Evolutionary conservation across 495 filamentous ascomycete species (phyloP).

Genomic region (Hyaloscypha bicolor): DNA sequence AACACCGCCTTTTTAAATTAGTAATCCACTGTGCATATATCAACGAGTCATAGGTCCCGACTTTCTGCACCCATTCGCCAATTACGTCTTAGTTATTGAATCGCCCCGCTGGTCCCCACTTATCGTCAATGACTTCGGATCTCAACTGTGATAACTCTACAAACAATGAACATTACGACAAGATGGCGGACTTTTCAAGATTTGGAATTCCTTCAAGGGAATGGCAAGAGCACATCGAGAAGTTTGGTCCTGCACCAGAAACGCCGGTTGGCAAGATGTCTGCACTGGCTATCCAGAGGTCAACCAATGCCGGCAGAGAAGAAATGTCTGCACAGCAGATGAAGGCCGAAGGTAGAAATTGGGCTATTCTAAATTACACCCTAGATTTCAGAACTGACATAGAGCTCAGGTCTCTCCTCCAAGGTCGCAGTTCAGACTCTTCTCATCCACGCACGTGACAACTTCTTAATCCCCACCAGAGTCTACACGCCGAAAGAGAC

Average conservation of each 20-base stretch:
- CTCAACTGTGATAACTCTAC: neutral
- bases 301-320: neutral
- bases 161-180: neutral
- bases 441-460: neutral
- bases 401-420: neutral
- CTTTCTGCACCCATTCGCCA: neutral
- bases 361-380: neutral
- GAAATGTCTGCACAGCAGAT: neutral
- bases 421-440: neutral
- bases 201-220: neutral
- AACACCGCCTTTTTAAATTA: neutral
- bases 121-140: neutral
- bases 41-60: neutral
- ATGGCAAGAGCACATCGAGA: neutral
- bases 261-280: neutral
- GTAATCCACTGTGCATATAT: neutral
- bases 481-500: neutral
- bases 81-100: neutral
- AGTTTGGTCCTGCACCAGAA: neutral
- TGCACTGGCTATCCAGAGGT: neutral
- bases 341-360: neutral
- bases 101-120: neutral
- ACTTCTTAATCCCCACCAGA: neutral
- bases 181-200: neutral
- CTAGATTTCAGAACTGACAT: neutral